Evolutionary conservation across 2,329 filamentous ascomycete genomes (phyloP).

Genomic region (Paraphaeosphaeria sporulosa): DNA sequence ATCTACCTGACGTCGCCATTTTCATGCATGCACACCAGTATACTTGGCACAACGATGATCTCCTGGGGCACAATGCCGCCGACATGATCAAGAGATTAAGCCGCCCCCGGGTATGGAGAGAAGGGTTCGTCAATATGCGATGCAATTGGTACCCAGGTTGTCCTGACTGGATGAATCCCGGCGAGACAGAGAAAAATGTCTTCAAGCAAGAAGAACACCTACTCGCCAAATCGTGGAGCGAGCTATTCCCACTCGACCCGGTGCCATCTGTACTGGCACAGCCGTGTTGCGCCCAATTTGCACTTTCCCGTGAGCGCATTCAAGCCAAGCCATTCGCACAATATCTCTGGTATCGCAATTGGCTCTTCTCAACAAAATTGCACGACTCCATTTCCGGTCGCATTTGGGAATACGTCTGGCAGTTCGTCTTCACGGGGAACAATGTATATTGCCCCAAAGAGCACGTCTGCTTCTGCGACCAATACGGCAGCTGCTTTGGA

Average conservation of each 20-base stretch:
- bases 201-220: slow-evolving; percentile 55
- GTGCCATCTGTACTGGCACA: slow-evolving; percentile 63
- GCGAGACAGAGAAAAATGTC: slow-evolving; percentile 46
- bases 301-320: slow-evolving; percentile 65
- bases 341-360: slow-evolving; percentile 66
- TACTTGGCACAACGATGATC: slow-evolving; percentile 66
- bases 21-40: slow-evolving; percentile 68
- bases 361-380: slow-evolving; percentile 65
- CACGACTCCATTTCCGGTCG: slow-evolving; percentile 65
- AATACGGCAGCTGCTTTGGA: slow-evolving; percentile 69
- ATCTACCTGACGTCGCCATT: slow-evolving; percentile 64
- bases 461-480: slow-evolving; percentile 69
- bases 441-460: slow-evolving; percentile 60
- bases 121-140: slow-evolving; percentile 64
- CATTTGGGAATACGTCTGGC: slow-evolving; percentile 71
- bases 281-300: slow-evolving; percentile 71
- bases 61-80: slow-evolving; percentile 54
- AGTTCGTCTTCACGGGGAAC: slow-evolving; percentile 65
- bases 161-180: slow-evolving; percentile 62
- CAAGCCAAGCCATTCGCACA: slow-evolving; percentile 60
- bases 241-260: slow-evolving; percentile 57
- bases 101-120: slow-evolving; percentile 54
- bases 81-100: slow-evolving; percentile 56
- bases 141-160: slow-evolving; percentile 64
- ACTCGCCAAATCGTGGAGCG: slow-evolving; percentile 55